These are phyloP conservation scores for Ambrosiella cleistominuta DNA, from an alignment of 2,329 filamentous ascomycete genomes.

Conservation along the genomic window DNA sequence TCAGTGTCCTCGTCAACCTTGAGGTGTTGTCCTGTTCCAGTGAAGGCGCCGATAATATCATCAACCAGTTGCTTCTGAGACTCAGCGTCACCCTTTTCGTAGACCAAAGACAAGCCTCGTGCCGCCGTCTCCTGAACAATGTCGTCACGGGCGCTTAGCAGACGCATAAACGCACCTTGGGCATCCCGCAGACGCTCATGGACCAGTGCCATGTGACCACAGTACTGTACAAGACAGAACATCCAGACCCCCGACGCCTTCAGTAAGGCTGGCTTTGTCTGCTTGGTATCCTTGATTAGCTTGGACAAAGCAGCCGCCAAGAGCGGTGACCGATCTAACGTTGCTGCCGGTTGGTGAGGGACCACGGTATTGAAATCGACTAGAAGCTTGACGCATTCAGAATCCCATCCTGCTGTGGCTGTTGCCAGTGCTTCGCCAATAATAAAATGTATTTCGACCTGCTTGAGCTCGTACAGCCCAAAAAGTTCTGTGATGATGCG, in stretches of 20 bases:
- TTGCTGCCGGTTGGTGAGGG: neutral
- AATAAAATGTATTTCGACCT: conserved; percentile 76
- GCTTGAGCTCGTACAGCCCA: conserved; percentile 64
- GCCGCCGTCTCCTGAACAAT: conserved; percentile 92
- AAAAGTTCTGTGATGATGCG: conserved; percentile 50
- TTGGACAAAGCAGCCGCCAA: conserved; percentile 47
- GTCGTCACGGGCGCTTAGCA: conserved; percentile 77
- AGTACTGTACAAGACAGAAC: conserved; percentile 78
- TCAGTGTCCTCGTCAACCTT: conserved; percentile 85
- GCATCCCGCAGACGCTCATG: conserved; percentile 59
- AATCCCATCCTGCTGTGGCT: conserved; percentile 64
- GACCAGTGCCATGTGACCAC: conserved; percentile 58
- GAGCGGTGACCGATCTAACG: conserved; percentile 21
- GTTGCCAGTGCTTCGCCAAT: conserved; percentile 77
- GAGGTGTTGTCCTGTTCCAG: conserved; percentile 53
- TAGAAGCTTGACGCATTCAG: conserved; percentile 55
- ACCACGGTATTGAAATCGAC: conserved; percentile 47
- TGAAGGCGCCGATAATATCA: conserved; percentile 79
- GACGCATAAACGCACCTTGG: conserved; percentile 72
- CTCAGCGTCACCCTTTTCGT: conserved; percentile 71
- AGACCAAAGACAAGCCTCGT: conserved; percentile 76
- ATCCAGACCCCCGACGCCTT: conserved; percentile 95
- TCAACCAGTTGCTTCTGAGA: conserved; percentile 70
- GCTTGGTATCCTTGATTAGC: conserved; percentile 58
- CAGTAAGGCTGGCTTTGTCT: conserved; percentile 72